These are phyloP conservation scores for Cryptococcus sp. DNA, from an alignment of 1,284 basidiomycete genomes.

Conservation along the genomic window DNA sequence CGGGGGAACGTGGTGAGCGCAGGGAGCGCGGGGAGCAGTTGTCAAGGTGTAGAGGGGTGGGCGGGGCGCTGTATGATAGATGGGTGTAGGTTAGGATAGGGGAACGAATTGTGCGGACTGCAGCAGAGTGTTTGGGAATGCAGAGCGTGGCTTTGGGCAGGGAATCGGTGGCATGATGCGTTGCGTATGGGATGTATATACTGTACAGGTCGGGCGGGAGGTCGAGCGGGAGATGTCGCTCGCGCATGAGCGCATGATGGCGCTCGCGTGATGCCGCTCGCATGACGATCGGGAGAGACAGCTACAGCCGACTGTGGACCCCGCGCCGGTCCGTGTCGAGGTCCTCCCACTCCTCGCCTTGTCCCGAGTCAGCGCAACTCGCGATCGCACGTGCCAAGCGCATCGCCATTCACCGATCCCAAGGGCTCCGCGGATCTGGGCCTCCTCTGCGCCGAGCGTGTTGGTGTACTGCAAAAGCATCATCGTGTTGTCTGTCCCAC, in stretches of 20 bases:
- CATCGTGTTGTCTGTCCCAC: conserved; percentile 39
- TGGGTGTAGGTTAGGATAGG: neutral
- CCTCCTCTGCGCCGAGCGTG: conserved; percentile 23
- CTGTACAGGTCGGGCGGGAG: too few species aligned
- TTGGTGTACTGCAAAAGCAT: conserved; percentile 28
- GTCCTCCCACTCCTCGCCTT: conserved; percentile 24
- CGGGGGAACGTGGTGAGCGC: neutral
- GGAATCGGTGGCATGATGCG: too few species aligned
- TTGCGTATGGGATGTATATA: too few species aligned
- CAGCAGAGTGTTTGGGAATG: too few species aligned
- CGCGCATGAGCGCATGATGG: too few species aligned
- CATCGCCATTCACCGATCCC: conserved; percentile 33
- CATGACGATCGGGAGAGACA: neutral
- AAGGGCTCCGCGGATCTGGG: conserved; percentile 23
- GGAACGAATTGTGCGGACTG: neutral
- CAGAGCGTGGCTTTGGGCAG: too few species aligned
- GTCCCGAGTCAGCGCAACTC: neutral
- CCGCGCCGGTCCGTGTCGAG: conserved; percentile 8
- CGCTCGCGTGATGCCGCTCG: neutral
- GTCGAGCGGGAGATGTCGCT: too few species aligned
- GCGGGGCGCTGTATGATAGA: neutral
- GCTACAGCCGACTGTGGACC: neutral
- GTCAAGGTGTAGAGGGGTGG: neutral
- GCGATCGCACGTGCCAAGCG: neutral
- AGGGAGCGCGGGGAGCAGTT: neutral